phyloP scores from a whole-genome alignment of 352 stramenopile species.

The Blastocystis sp. region DNA sequence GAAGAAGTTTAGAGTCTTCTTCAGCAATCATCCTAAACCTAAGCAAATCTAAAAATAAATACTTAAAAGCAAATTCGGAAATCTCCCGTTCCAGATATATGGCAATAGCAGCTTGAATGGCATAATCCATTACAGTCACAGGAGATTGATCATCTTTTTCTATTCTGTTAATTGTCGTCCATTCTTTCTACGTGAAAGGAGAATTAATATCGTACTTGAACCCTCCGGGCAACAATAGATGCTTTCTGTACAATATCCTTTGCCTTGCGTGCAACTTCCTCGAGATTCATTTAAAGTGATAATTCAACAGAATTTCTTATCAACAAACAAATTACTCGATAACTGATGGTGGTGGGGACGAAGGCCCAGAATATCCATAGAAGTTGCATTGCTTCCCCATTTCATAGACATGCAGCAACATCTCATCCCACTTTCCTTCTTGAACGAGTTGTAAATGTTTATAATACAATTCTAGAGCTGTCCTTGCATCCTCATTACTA shows the following conservation, averaged over 20 bases:
- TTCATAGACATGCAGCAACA: slow-evolving; percentile 54
- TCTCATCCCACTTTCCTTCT: slow-evolving; percentile 65
- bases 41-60: too few relatives aligned
- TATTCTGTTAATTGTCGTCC: neutral
- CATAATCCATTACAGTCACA: slow-evolving; percentile 54
- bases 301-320: neutral
- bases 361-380: slow-evolving; percentile 20
- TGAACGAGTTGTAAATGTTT: slow-evolving; percentile 73
- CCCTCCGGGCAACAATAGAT: slow-evolving; percentile 31
- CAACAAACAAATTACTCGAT: slow-evolving; percentile 47
- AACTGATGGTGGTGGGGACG: neutral
- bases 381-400: slow-evolving; percentile 57
- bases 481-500: slow-evolving; percentile 78
- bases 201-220: neutral
- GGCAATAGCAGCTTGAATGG: slow-evolving; percentile 40
- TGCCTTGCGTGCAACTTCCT: neutral
- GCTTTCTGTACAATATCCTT: neutral
- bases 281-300: neutral
- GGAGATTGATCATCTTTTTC: slow-evolving; percentile 26
- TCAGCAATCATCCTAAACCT: slow-evolving; percentile 33
- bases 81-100: slow-evolving; percentile 4
- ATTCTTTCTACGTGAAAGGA: slow-evolving; percentile 16
- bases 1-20: neutral
- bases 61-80: slow-evolving; percentile 1
- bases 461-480: slow-evolving; percentile 74